These are phyloP conservation scores for Pythium biforme DNA, from an alignment of 352 stramenopile genomes.

Conservation along the genomic window DNA sequence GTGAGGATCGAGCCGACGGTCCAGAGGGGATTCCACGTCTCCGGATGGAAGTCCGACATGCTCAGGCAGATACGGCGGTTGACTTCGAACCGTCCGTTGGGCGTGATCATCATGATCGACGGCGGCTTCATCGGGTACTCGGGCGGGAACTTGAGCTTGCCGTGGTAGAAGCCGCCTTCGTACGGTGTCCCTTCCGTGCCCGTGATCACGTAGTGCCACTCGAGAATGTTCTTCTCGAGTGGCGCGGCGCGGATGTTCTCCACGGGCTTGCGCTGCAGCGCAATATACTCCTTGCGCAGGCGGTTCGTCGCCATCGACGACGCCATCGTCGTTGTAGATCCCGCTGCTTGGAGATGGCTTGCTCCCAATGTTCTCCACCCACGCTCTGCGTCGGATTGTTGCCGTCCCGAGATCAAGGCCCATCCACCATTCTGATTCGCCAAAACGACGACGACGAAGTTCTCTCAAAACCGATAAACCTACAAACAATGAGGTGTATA, in stretches of 20 bases:
- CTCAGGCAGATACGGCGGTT: slow-evolving; percentile 92
- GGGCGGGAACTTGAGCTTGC: slow-evolving; percentile 90
- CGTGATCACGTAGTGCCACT: slow-evolving; percentile 94
- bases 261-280: slow-evolving; percentile 83
- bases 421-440: slow-evolving; percentile 16
- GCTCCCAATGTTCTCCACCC: too few species aligned
- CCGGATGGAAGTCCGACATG: slow-evolving; percentile 95
- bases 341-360: too few species aligned
- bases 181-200: slow-evolving; percentile 66
- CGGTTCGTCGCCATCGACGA: slow-evolving; percentile 83
- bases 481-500: slow-evolving; percentile 8
- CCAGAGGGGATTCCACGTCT: slow-evolving; percentile 96
- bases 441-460: slow-evolving; percentile 5
- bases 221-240: slow-evolving; percentile 93
- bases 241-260: slow-evolving; percentile 87
- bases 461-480: slow-evolving; percentile 1
- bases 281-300: slow-evolving; percentile 90
- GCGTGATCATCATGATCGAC: slow-evolving; percentile 93
- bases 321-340: slow-evolving; percentile 38
- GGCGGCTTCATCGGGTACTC: slow-evolving; percentile 95
- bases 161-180: slow-evolving; percentile 88
- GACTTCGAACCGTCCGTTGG: slow-evolving; percentile 92
- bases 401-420: too few species aligned
- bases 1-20: slow-evolving; percentile 94
- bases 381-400: too few species aligned